phyloP scores from a whole-genome alignment of 345 rosid species.

The Populus euphratica region DNA sequence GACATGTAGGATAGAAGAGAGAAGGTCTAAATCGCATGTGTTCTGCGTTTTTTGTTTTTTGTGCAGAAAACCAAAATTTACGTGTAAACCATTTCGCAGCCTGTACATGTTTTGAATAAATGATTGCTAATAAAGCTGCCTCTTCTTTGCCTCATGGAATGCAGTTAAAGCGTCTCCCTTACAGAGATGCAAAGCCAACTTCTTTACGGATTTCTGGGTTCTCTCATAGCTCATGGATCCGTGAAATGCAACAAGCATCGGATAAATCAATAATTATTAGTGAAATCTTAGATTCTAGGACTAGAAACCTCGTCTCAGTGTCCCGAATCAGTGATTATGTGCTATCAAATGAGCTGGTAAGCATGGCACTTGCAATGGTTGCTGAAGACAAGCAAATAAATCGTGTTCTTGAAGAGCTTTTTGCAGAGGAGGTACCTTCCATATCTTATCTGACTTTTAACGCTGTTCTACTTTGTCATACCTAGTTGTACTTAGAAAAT shows the following conservation, averaged over 20 bases:
- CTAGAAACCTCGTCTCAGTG: constrained; percentile 85
- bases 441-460: not conserved
- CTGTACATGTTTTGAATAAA: not conserved
- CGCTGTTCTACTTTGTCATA: not conserved
- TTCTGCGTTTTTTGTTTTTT: not conserved
- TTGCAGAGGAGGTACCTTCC: constrained; percentile 66
- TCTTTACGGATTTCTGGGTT: constrained; percentile 50
- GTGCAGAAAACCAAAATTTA: not conserved
- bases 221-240: constrained; percentile 86
- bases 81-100: not conserved
- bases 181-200: constrained; percentile 48
- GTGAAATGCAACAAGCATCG: constrained; percentile 92
- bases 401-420: constrained; percentile 85
- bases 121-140: constrained; percentile 2
- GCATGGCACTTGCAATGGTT: constrained; percentile 97
- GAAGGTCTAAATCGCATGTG: not conserved
- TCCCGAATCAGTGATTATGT: constrained; percentile 93
- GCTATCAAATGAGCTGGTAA: constrained; percentile 79
- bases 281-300: constrained; percentile 91
- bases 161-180: constrained; percentile 86
- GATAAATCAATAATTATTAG: constrained; percentile 78
- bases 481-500: not conserved
- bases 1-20: not conserved
- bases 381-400: constrained; percentile 94
- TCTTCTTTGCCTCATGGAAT: constrained; percentile 9